Base-by-base conservation (phyloP, 257 asterid genomes). In the Knoxia roxburghii region DNA sequence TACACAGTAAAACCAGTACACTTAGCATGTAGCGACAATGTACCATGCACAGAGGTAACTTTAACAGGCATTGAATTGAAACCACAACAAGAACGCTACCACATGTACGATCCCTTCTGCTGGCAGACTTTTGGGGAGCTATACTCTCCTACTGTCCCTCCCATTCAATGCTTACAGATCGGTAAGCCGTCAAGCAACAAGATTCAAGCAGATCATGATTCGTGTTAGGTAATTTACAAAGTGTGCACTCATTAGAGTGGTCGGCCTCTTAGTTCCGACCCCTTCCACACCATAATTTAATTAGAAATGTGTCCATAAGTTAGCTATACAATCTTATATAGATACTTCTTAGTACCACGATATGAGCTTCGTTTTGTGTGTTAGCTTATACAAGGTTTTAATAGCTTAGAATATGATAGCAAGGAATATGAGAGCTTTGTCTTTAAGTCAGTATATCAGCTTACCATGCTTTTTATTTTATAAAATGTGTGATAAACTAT, bases 1-100 rank as follows among this genome's bases (percentile, higher is more conserved):
- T 94, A 94, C 72, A 90, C 99, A 0, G 96, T 90, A 7, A 94
- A 88, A 62, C 97, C 97, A 1, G 83, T 90, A 64, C 99, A 94
- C 74, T 65, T 94, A 15, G 95, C 99, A 5, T 94, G 99, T 75
- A 90, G 96, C 55, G 99, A 94, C 69, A 78, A 49, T 80, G 65
- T 64, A 72, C 97, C 97, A 0, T 90, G 99, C 72, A 81, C 83
- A 0, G 97, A 83, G 11, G 92, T 94, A 33, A 88, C 97, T 1
- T 69, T 94, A 13, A 79, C 71, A 1, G 77, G 75, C 73, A 83
- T 94, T 43, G 83, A 88, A 40, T 48, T 94, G 69, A 79, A 73
- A 72, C 95, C 99, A 1, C 72, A 66, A 20, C 91, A 76, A 46
- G 89, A 88, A 33, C 60, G 67, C 10, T 87, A 90, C 70, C 97